Percentiles rank a stretch among this genome's conserved stretches.
Evolutionary conservation across 495 filamentous ascomycete genomes (phyloP).

Genomic region (Aspergillus baeticus): DNA sequence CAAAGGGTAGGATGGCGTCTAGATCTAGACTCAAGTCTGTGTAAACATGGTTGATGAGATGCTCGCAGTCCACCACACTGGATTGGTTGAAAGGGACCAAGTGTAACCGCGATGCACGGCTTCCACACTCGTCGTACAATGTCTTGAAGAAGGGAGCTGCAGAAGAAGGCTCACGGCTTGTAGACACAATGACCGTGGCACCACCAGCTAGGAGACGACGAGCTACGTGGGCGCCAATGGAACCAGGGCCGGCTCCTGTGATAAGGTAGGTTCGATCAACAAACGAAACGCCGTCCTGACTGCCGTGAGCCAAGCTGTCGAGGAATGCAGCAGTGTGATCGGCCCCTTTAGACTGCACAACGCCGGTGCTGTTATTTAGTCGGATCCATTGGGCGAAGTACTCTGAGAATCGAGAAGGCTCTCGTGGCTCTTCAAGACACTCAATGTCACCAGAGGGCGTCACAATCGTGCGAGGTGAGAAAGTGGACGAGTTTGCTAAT

Average conservation of each 20-base stretch:
- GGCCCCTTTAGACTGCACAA: neutral
- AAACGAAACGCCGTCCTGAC: constrained; percentile 9
- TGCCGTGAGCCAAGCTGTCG: neutral
- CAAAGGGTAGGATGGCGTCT: constrained; percentile 93
- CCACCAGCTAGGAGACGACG: constrained; percentile 20
- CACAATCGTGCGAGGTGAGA: neutral
- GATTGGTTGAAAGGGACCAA: constrained; percentile 32
- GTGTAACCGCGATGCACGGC: constrained; percentile 19
- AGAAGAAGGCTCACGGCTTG: constrained; percentile 11
- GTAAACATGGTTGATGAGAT: constrained; percentile 89
- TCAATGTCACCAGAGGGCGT: neutral
- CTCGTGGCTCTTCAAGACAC: neutral
- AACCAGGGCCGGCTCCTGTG: constrained; percentile 25
- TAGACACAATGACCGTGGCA: constrained; percentile 27
- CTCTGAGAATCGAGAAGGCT: neutral
- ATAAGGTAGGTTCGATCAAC: constrained; percentile 17
- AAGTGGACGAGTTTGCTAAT: neutral
- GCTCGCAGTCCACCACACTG: constrained; percentile 35
- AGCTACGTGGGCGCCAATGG: constrained; percentile 23
- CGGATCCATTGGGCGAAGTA: neutral
- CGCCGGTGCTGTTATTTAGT: neutral
- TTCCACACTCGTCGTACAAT: constrained; percentile 19
- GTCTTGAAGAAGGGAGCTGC: constrained; percentile 13
- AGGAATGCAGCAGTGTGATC: neutral
- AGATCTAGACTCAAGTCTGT: constrained; percentile 93